phyloP scores from a whole-genome alignment of 345 rosid species.

The Hevea brasiliensis region DNA sequence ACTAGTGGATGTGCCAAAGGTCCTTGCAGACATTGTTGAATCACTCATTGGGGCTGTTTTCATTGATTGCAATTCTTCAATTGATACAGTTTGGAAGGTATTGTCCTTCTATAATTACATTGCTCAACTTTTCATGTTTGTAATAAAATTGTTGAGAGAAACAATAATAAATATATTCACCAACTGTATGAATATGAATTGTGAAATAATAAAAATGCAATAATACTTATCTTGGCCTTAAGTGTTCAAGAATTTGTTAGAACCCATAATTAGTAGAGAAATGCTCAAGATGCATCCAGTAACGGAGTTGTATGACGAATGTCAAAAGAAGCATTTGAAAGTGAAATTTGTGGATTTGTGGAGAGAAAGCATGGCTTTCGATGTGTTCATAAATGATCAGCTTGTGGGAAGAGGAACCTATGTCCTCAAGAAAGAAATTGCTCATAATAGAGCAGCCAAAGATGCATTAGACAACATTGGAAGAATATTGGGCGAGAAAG shows the following conservation, averaged over 20 bases:
- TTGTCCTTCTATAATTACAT: too few relatives aligned
- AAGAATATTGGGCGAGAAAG: slow-evolving; percentile 2
- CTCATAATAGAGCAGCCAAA: slow-evolving; percentile 57
- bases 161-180: too few relatives aligned
- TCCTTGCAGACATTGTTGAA: slow-evolving; percentile 61
- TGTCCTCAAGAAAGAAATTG: slow-evolving; percentile 51
- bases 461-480: slow-evolving; percentile 50
- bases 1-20: slow-evolving; percentile 50
- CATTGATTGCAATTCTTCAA: slow-evolving; percentile 37
- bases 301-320: slow-evolving; percentile 47
- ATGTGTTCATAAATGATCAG: slow-evolving; percentile 39
- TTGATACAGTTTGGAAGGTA: slow-evolving; percentile 58
- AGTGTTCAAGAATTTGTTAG: slow-evolving; percentile 54
- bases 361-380: slow-evolving; percentile 32
- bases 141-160: too few relatives aligned
- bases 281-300: slow-evolving; percentile 45
- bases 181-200: too few relatives aligned
- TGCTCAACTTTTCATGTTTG: background rate
- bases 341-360: slow-evolving; percentile 48
- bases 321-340: slow-evolving; percentile 55
- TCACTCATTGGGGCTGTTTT: slow-evolving; percentile 57
- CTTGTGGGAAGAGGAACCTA: slow-evolving; percentile 43
- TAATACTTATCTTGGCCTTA: slow-evolving; percentile 1
- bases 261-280: slow-evolving; percentile 48
- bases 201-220: too few relatives aligned